phyloP scores from a whole-genome alignment of 176 grass and related monocot genomes.

The Metroxylon sagu region DNA sequence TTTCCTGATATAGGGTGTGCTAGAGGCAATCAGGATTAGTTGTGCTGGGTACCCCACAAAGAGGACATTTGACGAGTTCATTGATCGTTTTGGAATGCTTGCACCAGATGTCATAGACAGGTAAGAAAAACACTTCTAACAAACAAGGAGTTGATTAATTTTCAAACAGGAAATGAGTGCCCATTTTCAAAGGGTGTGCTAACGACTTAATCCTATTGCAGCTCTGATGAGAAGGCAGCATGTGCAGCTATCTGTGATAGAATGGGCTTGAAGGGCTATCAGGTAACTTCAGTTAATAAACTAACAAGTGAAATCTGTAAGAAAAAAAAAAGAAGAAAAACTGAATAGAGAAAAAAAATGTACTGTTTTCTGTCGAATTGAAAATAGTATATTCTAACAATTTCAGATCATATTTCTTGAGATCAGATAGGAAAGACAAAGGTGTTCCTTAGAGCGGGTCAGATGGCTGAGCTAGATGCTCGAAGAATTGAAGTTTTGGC shows the following conservation, averaged over 20 bases:
- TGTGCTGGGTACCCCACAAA: constrained; percentile 97
- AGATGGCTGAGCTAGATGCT: constrained; percentile 89
- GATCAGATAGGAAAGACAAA: constrained; percentile 94
- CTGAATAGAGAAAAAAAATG: neutral
- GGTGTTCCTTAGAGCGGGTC: constrained; percentile 90
- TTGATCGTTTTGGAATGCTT: constrained; percentile 91
- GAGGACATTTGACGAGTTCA: constrained; percentile 84
- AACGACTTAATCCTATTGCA: constrained; percentile 22
- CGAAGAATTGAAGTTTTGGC: constrained; percentile 82
- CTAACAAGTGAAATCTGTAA: neutral
- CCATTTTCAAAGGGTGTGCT: too few relatives aligned
- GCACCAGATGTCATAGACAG: constrained; percentile 65
- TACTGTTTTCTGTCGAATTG: too few relatives aligned
- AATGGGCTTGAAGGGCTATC: constrained; percentile 92
- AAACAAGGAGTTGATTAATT: neutral
- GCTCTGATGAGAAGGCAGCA: constrained; percentile 66
- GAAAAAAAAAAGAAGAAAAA: neutral
- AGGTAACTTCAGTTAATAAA: constrained; percentile 29
- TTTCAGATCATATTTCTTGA: constrained; percentile 5
- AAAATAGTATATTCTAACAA: constrained; percentile 20
- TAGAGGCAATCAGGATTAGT: constrained; percentile 95
- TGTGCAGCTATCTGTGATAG: constrained; percentile 75
- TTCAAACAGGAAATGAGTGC: too few relatives aligned
- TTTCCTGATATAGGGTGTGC: constrained; percentile 51
- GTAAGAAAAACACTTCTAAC: constrained; percentile 30